These are phyloP conservation scores for Trypanosoma theileri DNA, from an alignment of 208 protist species.

Conservation along the genomic window DNA sequence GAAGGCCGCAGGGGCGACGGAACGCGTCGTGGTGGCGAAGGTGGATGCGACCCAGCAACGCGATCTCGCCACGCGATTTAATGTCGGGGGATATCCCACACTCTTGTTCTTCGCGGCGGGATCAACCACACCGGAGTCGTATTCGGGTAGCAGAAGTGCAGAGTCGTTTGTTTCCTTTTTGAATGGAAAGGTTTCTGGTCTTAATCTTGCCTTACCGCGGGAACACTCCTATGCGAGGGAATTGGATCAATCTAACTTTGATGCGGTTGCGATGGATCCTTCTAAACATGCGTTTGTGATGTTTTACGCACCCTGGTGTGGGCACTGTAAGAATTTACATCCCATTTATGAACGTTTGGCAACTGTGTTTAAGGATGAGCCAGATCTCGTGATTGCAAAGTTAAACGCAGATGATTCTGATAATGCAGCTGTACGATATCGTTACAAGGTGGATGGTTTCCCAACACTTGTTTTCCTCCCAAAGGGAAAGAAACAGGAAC, in stretches of 20 bases:
- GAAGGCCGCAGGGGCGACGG: slow-evolving; percentile 18
- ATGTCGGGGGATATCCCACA: slow-evolving; percentile 60
- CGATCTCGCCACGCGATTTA: slow-evolving; percentile 41
- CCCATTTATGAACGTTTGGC: slow-evolving; percentile 54
- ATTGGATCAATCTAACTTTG: slow-evolving; percentile 42
- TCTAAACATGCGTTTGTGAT: slow-evolving; percentile 62
- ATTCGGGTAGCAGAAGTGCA: slow-evolving; percentile 33
- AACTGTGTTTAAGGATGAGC: slow-evolving; percentile 47
- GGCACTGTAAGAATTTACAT: slow-evolving; percentile 89
- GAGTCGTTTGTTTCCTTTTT: slow-evolving; percentile 50
- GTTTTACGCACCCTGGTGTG: slow-evolving; percentile 81
- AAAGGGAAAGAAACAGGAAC: slow-evolving; percentile 39
- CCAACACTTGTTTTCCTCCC: slow-evolving; percentile 69
- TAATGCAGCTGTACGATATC: slow-evolving; percentile 26
- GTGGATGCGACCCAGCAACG: slow-evolving; percentile 54
- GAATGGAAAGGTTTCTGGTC: slow-evolving; percentile 18
- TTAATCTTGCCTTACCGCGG: slow-evolving; percentile 32
- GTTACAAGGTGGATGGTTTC: slow-evolving; percentile 51
- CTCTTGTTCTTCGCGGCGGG: slow-evolving; percentile 64
- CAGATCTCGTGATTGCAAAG: slow-evolving; percentile 70
- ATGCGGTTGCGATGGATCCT: slow-evolving; percentile 36
- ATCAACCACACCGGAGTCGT: slow-evolving; percentile 37
- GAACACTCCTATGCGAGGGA: slow-evolving; percentile 33
- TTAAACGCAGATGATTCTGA: slow-evolving; percentile 48
- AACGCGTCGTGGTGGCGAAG: slow-evolving; percentile 62